Evolutionary conservation across 305 asterid genomes (phyloP).

Genomic region (Fraxinus velutina): DNA sequence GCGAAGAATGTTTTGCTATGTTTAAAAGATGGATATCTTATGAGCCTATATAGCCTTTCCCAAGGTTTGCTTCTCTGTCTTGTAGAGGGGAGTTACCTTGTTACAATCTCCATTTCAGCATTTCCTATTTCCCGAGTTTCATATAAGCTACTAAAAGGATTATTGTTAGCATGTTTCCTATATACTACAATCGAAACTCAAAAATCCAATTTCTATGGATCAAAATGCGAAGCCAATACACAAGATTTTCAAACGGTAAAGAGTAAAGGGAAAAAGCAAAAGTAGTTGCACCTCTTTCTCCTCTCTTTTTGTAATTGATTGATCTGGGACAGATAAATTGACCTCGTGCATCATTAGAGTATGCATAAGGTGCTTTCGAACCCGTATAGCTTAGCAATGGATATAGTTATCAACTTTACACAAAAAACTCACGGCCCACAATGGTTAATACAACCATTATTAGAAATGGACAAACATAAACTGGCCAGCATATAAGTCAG

Average conservation of each 20-base stretch:
- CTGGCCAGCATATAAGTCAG: background rate
- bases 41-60: background rate
- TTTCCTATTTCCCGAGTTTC: background rate
- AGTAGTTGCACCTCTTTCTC: background rate
- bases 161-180: background rate
- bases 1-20: constrained; percentile 21
- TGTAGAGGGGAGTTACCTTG: background rate
- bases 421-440: background rate
- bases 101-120: background rate
- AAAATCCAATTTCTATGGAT: background rate
- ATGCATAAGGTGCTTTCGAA: background rate
- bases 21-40: constrained; percentile 18
- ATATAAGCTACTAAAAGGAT: background rate
- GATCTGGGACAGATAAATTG: background rate
- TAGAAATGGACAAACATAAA: background rate
- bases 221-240: background rate
- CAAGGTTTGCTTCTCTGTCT: background rate
- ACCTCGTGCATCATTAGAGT: background rate
- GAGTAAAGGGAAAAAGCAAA: background rate
- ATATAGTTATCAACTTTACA: background rate
- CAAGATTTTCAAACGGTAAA: background rate
- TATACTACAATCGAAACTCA: background rate
- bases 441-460: background rate
- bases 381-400: background rate
- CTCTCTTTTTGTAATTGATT: background rate